Evolutionary conservation across 2,329 filamentous ascomycete species (phyloP).

Genomic region (Tolypocladium capitatum): DNA sequence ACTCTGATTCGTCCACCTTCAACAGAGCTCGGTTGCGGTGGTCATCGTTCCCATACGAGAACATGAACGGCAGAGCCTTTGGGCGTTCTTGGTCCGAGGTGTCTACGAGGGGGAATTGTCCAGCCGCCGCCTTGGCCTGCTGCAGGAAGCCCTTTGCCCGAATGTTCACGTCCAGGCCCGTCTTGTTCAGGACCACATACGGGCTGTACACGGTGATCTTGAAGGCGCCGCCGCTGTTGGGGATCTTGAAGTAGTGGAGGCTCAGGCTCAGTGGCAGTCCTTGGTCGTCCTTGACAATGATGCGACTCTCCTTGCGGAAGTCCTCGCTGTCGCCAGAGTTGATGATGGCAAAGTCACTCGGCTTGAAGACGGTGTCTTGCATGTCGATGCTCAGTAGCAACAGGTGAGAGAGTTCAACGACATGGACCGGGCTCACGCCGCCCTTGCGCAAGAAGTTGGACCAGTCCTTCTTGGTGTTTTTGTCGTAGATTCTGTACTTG

Average conservation of each 20-base stretch:
- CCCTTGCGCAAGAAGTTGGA: constrained; percentile 95
- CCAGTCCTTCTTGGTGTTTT: constrained; percentile 97
- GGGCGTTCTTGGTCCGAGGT: constrained; percentile 38
- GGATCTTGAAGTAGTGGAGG: constrained; percentile 81
- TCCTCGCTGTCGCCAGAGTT: constrained; percentile 81
- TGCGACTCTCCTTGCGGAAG: constrained; percentile 67
- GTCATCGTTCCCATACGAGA: constrained; percentile 80
- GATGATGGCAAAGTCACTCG: constrained; percentile 94
- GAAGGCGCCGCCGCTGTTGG: constrained; percentile 89
- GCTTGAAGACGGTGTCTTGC: constrained; percentile 88
- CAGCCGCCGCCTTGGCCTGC: constrained; percentile 68
- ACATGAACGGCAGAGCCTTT: constrained; percentile 89
- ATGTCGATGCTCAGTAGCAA: constrained; percentile 88
- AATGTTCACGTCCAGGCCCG: constrained; percentile 75
- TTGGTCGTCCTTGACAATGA: constrained; percentile 75
- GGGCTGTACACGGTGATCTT: constrained; percentile 90
- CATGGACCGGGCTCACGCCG: constrained; percentile 91
- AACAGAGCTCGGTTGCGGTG: constrained; percentile 81
- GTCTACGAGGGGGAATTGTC: constrained; percentile 50
- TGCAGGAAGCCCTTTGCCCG: constrained; percentile 83
- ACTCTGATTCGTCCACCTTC: constrained; percentile 78
- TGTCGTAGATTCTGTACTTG: constrained; percentile 98
- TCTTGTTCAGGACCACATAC: constrained; percentile 92
- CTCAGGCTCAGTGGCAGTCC: constrained; percentile 68
- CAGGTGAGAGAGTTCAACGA: constrained; percentile 89